A percentile compares a stretch with the other conserved stretches of the same genome.
These are phyloP conservation scores for Chenopodium quinoa DNA, from an alignment of 148 eudicot species.

Conservation along the genomic window DNA sequence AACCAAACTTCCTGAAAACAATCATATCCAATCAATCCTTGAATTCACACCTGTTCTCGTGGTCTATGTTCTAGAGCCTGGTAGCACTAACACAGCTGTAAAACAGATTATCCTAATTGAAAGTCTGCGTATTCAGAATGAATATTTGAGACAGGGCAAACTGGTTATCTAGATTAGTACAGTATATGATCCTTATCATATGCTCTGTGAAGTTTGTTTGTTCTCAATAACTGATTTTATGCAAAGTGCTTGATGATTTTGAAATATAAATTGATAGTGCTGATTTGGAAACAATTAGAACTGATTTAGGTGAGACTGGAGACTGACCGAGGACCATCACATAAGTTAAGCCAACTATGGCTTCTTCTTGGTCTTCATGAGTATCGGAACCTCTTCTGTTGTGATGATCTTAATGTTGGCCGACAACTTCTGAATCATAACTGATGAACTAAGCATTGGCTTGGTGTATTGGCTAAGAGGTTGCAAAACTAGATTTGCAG, in stretches of 20 bases:
- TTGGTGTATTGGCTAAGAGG: no score
- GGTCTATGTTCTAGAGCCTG: not conserved
- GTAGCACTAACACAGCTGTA: not conserved
- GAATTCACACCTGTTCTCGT: not conserved
- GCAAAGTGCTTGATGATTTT: not conserved
- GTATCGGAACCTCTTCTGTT: no score
- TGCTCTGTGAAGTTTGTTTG: not conserved
- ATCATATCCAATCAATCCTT: not conserved
- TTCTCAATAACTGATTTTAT: not conserved
- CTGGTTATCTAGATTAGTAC: not conserved
- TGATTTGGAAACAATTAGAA: not conserved
- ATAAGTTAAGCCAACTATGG: not conserved
- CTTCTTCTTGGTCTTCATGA: not conserved
- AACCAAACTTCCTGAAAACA: not conserved
- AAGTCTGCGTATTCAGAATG: not conserved
- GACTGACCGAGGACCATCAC: not conserved
- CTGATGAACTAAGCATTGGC: not conserved
- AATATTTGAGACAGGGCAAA: no score
- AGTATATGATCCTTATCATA: not conserved
- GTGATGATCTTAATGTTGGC: no score
- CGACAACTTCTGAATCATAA: no score
- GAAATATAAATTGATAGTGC: not conserved
- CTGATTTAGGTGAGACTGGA: not conserved
- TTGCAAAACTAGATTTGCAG: not conserved
- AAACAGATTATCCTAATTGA: not conserved